These are phyloP conservation scores for Debaryomycetaceae sp. DNA, from an alignment of 1,139 yeast species.

Conservation along the genomic window DNA sequence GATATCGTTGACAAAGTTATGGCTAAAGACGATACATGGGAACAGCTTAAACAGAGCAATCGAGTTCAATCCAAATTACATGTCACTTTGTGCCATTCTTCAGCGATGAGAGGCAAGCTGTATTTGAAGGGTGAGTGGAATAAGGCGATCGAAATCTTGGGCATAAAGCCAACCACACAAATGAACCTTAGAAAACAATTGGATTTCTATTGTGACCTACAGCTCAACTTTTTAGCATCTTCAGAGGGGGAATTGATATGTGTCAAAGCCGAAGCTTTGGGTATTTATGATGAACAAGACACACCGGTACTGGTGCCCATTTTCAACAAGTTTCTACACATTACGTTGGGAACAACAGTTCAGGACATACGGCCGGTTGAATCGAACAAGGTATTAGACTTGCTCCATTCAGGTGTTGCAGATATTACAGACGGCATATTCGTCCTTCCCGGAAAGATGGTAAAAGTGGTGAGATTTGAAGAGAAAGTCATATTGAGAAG, in stretches of 20 bases:
- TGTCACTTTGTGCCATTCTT: constrained; percentile 68
- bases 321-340: constrained; percentile 55
- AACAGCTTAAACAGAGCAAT: constrained; percentile 17
- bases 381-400: constrained; percentile 25
- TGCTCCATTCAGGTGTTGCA: constrained; percentile 8
- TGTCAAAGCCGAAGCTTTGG: constrained; percentile 43
- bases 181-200: constrained; percentile 10
- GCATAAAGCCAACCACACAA: constrained; percentile 4
- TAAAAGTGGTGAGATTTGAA: constrained; percentile 10
- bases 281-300: constrained; percentile 19
- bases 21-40: constrained; percentile 24
- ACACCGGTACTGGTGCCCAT: constrained; percentile 19
- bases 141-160: constrained; percentile 11
- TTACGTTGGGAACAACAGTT: constrained; percentile 67
- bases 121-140: constrained; percentile 24
- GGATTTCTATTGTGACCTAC: constrained; percentile 33
- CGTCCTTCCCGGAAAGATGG: constrained; percentile 2
- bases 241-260: constrained; percentile 51
- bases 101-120: constrained; percentile 21
- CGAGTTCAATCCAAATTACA: constrained; percentile 64
- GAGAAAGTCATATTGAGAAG: constrained; percentile 9
- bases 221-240: constrained; percentile 46
- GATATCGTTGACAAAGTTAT: constrained; percentile 8
- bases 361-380: constrained; percentile 44
- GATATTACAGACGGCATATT: constrained; percentile 8